Base-by-base conservation (phyloP, 2,329 filamentous ascomycete species). In the Hypoxylon sp. region DNA sequence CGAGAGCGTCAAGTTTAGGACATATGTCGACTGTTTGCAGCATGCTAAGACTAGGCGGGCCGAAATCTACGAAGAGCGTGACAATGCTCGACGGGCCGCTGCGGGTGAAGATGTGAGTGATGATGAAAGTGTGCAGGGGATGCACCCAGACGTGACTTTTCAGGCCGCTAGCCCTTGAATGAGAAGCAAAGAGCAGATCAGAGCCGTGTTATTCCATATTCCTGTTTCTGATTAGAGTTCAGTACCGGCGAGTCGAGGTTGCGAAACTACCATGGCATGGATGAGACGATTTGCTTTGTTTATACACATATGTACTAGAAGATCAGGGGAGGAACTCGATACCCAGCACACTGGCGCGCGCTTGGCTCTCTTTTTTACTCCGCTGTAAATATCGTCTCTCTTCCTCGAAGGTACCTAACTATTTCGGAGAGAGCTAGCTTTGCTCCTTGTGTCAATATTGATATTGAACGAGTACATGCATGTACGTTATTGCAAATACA, bases 1-100 rank as follows among this genome's bases (percentile, higher is more conserved):
- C 34, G 96, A 99, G 81, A 97, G 96, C 77, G 94, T 98, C 78
- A 98, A 98, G 79, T 98, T 97, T 81, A 86, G 91, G 65, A 98
- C 94, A 0, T 99, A 98, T 75, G 94, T 97, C 71, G 96, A 98
- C 77, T 90, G 89, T 32, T 81, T 99, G 53, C 85, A 89, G 62
- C 87, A 88, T 37, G 94, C 94, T 0, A 88, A 91, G 71, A 80
- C 77, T 30, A 85, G 88, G 58, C 94, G 91, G 76, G 85, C 87
- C 47, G 90, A 90, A 75, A 90, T 97, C 43, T 91, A 93, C 70
- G 76, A 78, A 2, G 88, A 90, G 77, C 79, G 88, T 56, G 85
- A 85, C 41, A 76, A 81, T 46, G 85, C 83, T 19, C 78, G 81
- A 47, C 80, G 82, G n/a, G 84, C 83, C 3, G 82, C 83, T 0